A percentile compares a stretch with the other conserved stretches of the same genome.
Conservation (phyloP, 495 filamentous ascomycete genomes). For the Friedmanniomyces simplex region DNA sequence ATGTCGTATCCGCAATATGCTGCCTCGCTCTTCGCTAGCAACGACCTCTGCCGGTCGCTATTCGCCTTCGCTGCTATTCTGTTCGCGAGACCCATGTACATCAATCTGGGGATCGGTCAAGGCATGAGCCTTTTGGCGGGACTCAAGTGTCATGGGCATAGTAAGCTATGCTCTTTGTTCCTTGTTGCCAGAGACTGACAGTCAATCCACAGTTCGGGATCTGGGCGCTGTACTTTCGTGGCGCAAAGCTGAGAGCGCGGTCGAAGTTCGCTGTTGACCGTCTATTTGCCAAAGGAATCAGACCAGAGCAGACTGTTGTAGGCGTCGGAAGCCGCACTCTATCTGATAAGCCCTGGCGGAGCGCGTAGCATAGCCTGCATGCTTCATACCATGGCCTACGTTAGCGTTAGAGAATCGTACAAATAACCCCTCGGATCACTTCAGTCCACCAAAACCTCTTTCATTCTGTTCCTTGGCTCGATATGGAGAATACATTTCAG, state of each 20-base stretch:
- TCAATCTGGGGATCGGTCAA: conserved; percentile 43
- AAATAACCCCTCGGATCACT: no score
- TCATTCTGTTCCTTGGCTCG: no score
- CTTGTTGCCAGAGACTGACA: no score
- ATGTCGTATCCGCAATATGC: conserved; percentile 50
- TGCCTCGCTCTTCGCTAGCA: conserved; percentile 26
- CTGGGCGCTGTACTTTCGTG: background rate
- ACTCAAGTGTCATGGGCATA: conserved; percentile 41
- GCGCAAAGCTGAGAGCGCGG: conserved; percentile 1
- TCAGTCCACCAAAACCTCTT: no score
- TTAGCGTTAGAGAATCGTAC: no score
- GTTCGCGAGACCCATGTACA: conserved; percentile 40
- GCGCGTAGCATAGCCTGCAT: no score
- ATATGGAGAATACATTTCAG: no score
- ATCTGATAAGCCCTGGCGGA: no score
- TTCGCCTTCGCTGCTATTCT: conserved; percentile 48
- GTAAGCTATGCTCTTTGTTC: conserved; percentile 24
- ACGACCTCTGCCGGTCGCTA: conserved; percentile 41
- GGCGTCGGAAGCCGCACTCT: no score
- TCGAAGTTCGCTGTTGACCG: conserved; percentile 9
- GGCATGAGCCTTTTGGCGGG: conserved; percentile 45
- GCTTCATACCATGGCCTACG: no score
- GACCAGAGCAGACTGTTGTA: no score
- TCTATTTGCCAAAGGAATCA: no score
- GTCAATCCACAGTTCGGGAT: background rate